phyloP scores from a whole-genome alignment of 2,329 filamentous ascomycete genomes.

The Arthrobotrys iridis region DNA sequence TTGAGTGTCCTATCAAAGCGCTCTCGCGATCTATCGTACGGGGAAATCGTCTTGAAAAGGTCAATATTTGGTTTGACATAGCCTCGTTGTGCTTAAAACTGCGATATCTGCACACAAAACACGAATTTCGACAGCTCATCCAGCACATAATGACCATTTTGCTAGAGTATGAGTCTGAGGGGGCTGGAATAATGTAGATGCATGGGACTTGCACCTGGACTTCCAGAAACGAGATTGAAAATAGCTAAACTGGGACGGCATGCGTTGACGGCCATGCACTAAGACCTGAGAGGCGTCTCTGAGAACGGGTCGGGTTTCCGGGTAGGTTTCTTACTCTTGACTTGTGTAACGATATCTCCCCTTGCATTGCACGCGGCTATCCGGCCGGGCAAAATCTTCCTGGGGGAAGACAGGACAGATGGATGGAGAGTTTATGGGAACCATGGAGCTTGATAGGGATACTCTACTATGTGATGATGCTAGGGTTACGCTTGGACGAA shows the following conservation, averaged over 20 bases:
- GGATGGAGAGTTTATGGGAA: neutral
- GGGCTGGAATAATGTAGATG: neutral
- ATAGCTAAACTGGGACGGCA: slow-evolving; percentile 9
- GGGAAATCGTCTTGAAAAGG: neutral
- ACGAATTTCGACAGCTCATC: slow-evolving; percentile 19
- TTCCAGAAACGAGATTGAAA: slow-evolving; percentile 10
- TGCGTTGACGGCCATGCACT: slow-evolving; percentile 15
- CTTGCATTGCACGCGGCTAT: slow-evolving; percentile 35
- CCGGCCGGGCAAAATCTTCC: neutral
- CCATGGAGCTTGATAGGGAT: neutral
- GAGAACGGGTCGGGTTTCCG: slow-evolving; percentile 35
- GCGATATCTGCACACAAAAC: neutral
- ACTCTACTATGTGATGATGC: neutral
- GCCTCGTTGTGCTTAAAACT: too few species aligned
- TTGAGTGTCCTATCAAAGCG: slow-evolving; percentile 21
- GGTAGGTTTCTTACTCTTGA: slow-evolving; percentile 22
- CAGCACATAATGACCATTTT: neutral
- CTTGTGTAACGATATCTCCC: slow-evolving; percentile 34
- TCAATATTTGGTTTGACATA: slow-evolving; percentile 10
- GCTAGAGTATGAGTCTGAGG: neutral
- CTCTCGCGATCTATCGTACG: neutral
- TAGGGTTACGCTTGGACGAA: neutral
- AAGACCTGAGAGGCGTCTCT: slow-evolving; percentile 2
- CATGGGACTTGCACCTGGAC: neutral
- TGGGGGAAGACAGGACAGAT: neutral